Conservation (phyloP, 352 stramenopile genomes). For the Globisporangium spiculum region DNA sequence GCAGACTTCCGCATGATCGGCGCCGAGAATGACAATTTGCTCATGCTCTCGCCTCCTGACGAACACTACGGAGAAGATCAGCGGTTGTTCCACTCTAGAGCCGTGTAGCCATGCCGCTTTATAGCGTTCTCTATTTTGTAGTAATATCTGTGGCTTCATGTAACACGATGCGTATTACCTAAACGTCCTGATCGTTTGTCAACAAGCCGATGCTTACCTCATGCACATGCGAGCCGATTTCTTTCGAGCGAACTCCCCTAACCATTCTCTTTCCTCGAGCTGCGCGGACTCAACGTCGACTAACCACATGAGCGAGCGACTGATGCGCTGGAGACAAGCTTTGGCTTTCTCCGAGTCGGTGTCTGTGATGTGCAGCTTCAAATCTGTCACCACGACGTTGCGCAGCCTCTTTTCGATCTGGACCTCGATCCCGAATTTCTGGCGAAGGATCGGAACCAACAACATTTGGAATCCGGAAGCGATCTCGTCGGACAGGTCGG, state of each 20-base stretch:
- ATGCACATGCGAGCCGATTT: constrained; percentile 24
- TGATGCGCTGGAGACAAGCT: constrained; percentile 45
- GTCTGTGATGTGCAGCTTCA: constrained; percentile 42
- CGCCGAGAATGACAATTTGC: constrained; percentile 29
- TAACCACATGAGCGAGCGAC: constrained; percentile 50
- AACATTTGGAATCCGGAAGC: constrained; percentile 59
- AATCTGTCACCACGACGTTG: constrained; percentile 61
- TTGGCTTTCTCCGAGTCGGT: constrained; percentile 27
- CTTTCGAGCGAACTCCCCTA: constrained; percentile 29
- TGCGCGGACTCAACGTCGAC: constrained; percentile 44
- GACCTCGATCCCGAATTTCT: constrained; percentile 54
- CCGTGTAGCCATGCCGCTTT: neutral
- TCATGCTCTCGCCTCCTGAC: constrained; percentile 36
- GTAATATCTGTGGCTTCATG: neutral
- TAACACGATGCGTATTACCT: neutral
- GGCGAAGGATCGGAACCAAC: constrained; percentile 52
- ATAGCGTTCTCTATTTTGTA: neutral
- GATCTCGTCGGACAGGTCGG: constrained; percentile 60
- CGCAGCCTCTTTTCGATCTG: constrained; percentile 57
- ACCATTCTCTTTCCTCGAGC: constrained; percentile 40
- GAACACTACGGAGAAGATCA: constrained; percentile 40
- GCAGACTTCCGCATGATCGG: constrained; percentile 63
- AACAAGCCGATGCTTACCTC: neutral
- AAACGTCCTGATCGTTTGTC: neutral
- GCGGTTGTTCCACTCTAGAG: constrained; percentile 33